Percentiles rank a stretch among this genome's conserved stretches.
Evolutionary conservation across 2,329 filamentous ascomycete genomes (phyloP).

Genomic region (Coleophoma eucalyptorum): DNA sequence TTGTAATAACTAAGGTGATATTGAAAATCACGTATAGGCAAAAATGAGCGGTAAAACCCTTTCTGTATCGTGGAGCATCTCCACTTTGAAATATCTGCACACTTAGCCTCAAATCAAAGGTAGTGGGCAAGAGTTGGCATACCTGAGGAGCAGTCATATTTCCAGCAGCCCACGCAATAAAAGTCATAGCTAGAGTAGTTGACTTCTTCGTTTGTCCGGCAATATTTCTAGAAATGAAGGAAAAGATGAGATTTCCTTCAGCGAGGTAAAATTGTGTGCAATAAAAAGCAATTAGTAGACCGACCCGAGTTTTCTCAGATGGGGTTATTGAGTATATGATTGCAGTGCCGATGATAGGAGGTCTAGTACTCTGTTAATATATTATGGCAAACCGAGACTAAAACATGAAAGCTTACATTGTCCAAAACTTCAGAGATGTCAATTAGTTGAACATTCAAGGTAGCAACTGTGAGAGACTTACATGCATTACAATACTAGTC

Average conservation of each 20-base stretch:
- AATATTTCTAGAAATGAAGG: slow-evolving; percentile 50
- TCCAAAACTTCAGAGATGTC: slow-evolving; percentile 1
- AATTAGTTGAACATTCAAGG: background rate
- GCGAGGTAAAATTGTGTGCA: slow-evolving; percentile 23
- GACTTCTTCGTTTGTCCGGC: slow-evolving; percentile 42
- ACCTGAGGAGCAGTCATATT: slow-evolving; percentile 51
- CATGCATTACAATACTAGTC: slow-evolving; percentile 20
- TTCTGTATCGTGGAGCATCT: slow-evolving; percentile 17
- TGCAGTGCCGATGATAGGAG: slow-evolving; percentile 18
- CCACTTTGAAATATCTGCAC: slow-evolving; percentile 15
- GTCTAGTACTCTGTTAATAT: slow-evolving; percentile 6
- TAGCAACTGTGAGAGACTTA: background rate
- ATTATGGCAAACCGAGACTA: background rate
- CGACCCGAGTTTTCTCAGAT: slow-evolving; percentile 12
- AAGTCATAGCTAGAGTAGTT: slow-evolving; percentile 50
- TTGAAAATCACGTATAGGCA: slow-evolving; percentile 31
- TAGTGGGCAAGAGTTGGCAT: slow-evolving; percentile 2
- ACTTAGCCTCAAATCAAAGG: slow-evolving; percentile 16
- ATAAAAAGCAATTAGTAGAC: slow-evolving; percentile 25
- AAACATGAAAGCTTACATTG: slow-evolving; percentile 2
- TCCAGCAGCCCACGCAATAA: slow-evolving; percentile 52
- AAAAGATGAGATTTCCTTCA: slow-evolving; percentile 28
- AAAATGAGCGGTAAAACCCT: slow-evolving; percentile 31
- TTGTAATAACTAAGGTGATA: slow-evolving; percentile 19
- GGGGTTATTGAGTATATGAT: slow-evolving; percentile 20